These are phyloP conservation scores for Pterula multifida DNA, from an alignment of 1,284 basidiomycete genomes.

Conservation along the genomic window DNA sequence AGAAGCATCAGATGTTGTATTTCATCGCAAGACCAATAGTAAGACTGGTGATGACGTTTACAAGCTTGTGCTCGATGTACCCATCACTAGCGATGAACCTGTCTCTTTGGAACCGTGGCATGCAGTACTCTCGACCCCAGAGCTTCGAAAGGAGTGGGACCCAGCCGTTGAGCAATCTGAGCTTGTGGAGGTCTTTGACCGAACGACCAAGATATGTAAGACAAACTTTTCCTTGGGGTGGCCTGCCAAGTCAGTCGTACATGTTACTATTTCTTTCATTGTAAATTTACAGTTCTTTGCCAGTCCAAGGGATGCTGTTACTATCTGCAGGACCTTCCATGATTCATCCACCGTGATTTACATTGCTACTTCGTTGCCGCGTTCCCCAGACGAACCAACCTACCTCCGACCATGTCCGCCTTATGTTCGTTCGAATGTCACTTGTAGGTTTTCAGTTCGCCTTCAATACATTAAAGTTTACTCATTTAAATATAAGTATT, in stretches of 20 bases:
- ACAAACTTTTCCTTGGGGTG: constrained; percentile 90
- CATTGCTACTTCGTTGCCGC: constrained; percentile 91
- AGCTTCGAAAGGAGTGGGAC: constrained; percentile 86
- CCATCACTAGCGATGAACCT: constrained; percentile 42
- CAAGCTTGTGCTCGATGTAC: constrained; percentile 72
- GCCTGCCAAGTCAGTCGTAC: constrained; percentile 93
- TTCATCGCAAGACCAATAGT: constrained; percentile 47
- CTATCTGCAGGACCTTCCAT: constrained; percentile 76
- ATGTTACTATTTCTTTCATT: constrained; percentile 14
- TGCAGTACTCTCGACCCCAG: constrained; percentile 73
- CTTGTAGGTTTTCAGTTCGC: constrained; percentile 34
- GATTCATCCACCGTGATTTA: constrained; percentile 81
- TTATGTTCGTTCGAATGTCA: constrained; percentile 85
- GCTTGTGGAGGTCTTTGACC: constrained; percentile 80
- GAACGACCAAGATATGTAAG: constrained; percentile 74
- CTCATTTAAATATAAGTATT: constrained; percentile 44
- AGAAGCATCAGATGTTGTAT: constrained; percentile 52
- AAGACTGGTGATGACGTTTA: constrained; percentile 70
- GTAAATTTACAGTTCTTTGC: constrained; percentile 11
- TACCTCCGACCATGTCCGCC: constrained; percentile 92
- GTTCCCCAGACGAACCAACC: constrained; percentile 83
- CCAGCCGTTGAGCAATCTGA: constrained; percentile 81
- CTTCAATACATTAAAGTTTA: constrained; percentile 7
- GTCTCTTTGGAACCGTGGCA: constrained; percentile 72
- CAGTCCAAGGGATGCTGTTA: constrained; percentile 90